Evolutionary conservation across 176 grass and related monocot genomes (phyloP).

Genomic region (Avena insularis): DNA sequence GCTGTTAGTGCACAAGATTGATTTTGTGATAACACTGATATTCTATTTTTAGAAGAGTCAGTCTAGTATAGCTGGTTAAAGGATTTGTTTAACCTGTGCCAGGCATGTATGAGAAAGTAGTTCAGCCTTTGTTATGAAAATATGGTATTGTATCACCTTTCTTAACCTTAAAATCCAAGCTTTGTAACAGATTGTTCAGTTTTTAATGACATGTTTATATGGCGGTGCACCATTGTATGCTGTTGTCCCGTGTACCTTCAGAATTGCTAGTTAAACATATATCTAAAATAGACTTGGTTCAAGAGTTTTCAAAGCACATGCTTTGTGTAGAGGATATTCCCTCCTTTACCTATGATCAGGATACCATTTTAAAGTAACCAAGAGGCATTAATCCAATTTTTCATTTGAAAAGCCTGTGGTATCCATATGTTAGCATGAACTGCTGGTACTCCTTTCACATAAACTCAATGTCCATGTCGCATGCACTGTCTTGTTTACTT

Average conservation of each 20-base stretch:
- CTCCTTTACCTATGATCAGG: not conserved
- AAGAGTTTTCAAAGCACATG: not conserved
- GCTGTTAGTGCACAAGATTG: not conserved
- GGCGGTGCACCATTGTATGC: not conserved
- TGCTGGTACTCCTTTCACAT: not conserved
- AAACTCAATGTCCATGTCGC: not conserved
- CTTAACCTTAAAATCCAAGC: not conserved
- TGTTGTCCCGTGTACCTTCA: not conserved
- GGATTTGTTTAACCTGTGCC: not conserved
- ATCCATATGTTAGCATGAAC: not conserved
- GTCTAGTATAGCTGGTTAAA: not conserved
- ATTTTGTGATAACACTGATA: not conserved
- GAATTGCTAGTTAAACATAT: not conserved
- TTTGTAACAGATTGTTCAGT: not conserved
- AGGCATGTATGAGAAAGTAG: not conserved
- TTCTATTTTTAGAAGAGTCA: slow-evolving; percentile 6
- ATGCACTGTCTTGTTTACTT: not conserved
- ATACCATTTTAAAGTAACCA: not conserved
- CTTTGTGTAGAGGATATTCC: slow-evolving; percentile 1
- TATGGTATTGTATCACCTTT: not conserved
- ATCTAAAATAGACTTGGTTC: not conserved
- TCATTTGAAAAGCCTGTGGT: not conserved
- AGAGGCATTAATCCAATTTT: not conserved
- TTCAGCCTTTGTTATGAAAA: not conserved
- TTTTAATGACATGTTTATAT: not conserved